Evolutionary conservation across 495 filamentous ascomycete species (phyloP), one percentile per base, ranked within the genome.

Genomic region (Choiromyces venosus): DNA sequence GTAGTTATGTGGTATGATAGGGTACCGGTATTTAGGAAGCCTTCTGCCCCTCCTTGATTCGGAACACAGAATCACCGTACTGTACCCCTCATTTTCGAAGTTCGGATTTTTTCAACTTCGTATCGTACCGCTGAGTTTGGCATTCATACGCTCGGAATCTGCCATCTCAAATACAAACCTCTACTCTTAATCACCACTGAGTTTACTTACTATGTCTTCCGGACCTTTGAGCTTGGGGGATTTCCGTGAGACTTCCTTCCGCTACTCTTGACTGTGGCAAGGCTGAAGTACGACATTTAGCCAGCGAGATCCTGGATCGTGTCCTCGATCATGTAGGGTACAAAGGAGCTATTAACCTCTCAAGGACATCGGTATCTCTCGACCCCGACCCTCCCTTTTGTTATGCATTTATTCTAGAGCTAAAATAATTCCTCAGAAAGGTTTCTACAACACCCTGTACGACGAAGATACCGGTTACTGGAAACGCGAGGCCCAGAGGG

Each of bases 291-390:
- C 33, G 12, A 35, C 33, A 1, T 46, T 29, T 37, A 77, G 75
- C 75, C 10, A 42, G 68, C 33, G 75, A 77, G 37, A 69, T 77
- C 52, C 69, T 77, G 10, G 69, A 77, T 73, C 74, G 76, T 42
- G 64, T 77, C 16, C 73, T 77, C 16, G 70, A 74, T 35, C 64
- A 73, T 40, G 33, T 77, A 33, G 61, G 36, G 16, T 77, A 71
- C 69, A 46, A 73, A 44, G 75, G 72, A 39, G n/a, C 66, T 16
- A 61, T 77, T 10, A 69, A 33, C 25, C 68, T 64, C 37, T 77
- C 75, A 10, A 65, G 52, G 25, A 33, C 52, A 33, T 61, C 52
- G 52, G 52, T 61, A 16, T 61, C 52, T 3, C 12, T 33, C 25
- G n/a, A n/a, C n/a, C n/a, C n/a, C n/a, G n/a, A 18, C 9, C 25